Evolutionary conservation across 306 rosid genomes (phyloP).

Genomic region (Ammopiptanthus mongolicus): DNA sequence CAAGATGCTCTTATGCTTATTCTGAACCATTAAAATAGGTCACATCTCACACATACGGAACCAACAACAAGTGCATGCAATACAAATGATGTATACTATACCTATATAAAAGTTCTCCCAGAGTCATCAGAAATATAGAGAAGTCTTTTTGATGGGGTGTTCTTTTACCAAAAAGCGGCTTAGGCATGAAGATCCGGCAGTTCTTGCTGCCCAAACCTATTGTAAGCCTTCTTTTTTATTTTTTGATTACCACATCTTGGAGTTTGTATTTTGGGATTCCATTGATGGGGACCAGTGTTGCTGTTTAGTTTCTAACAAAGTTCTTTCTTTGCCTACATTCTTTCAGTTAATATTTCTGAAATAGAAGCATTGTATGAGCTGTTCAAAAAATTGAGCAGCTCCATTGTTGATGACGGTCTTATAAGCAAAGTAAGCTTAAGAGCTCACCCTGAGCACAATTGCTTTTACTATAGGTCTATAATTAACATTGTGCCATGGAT

Average conservation of each 20-base stretch:
- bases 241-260: not conserved
- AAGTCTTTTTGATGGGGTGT: slow-evolving; percentile 30
- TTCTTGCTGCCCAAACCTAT: slow-evolving; percentile 49
- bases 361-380: slow-evolving; percentile 45
- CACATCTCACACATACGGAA: too few relatives aligned
- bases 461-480: not conserved
- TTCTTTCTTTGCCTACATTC: not conserved
- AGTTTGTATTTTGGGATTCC: not conserved
- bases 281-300: not conserved
- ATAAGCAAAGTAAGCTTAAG: slow-evolving; percentile 45
- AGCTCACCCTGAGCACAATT: not conserved
- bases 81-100: not conserved
- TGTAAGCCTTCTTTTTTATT: slow-evolving; percentile 29
- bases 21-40: too few relatives aligned
- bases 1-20: too few relatives aligned
- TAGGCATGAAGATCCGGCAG: slow-evolving; percentile 29
- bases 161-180: slow-evolving; percentile 33
- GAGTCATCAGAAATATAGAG: not conserved
- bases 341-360: slow-evolving; percentile 39
- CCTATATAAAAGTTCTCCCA: not conserved
- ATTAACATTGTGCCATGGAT: not conserved
- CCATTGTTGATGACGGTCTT: slow-evolving; percentile 45
- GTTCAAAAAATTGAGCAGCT: slow-evolving; percentile 52
- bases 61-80: not conserved
- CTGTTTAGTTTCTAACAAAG: not conserved